Evolutionary conservation across 179 eudicot species (phyloP), one percentile per base, ranked within the genome.

Genomic region (Silene coronaria): DNA sequence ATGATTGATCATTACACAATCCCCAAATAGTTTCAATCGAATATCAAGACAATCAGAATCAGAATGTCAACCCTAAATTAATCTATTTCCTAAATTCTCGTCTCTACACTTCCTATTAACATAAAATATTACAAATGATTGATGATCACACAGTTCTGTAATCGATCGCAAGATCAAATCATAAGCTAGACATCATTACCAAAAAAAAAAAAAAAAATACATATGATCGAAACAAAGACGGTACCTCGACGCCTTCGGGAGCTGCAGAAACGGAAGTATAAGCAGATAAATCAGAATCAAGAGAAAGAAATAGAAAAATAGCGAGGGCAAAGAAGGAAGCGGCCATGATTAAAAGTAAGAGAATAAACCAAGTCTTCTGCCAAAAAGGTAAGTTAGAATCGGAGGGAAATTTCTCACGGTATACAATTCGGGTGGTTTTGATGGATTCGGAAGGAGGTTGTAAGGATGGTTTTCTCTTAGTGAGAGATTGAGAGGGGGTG

Each of bases 321-420:
- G 97, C 96, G 53, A 95, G 46, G 0, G 72, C 93, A 48, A 95
- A 89, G 76, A 87, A 89, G 3, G 83, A 85, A 13, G 89, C 28
- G 42, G 96, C 96, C 99, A 95, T 95, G 13, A 78, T 65, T 8
- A 91, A 71, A 13, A 95, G 79, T 2, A 91, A 53, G 2, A 78
- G 58, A 1, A 95, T 83, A 60, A 95, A 93, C 97, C 97, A 95
- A 70, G 84, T 85, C 67, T 64, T 86, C 69, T 88, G 90, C 91
- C 95, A 95, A 81, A 95, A 86, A 8, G 97, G 96, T 0, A 84
- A 23, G 4, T 83, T 82, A 0, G 82, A 82, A 14, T 82, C 71
- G 28, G 85, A 28, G 3, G 74, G 73, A 2, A 78, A 23, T 36
- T 78, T 78, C 79, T 82, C 82, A 0, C 66, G 60, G 82, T 82